Percentiles rank a stretch among this genome's conserved stretches.
phyloP scores from a whole-genome alignment of 2,329 filamentous ascomycete genomes.

The Shiraia bambusicola region DNA sequence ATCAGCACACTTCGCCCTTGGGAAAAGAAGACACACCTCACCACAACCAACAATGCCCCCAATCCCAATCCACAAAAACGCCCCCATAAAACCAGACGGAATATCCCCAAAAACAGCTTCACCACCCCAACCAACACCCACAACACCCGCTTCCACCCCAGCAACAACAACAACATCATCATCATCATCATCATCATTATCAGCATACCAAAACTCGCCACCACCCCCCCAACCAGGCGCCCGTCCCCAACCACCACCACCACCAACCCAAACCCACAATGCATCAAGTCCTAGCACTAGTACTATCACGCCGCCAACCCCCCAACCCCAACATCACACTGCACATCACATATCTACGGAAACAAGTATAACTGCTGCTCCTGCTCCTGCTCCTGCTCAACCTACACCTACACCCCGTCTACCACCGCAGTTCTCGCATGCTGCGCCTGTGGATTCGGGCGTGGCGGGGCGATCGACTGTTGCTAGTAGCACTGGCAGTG shows the following conservation, averaged over 20 bases:
- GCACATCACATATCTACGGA: constrained; percentile 34
- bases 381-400: too few relatives aligned
- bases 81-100: constrained; percentile 47
- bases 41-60: constrained; percentile 48
- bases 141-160: constrained; percentile 27
- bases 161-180: constrained; percentile 36
- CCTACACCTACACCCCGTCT: too few relatives aligned
- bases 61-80: constrained; percentile 50
- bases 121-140: constrained; percentile 39
- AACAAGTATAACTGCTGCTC: constrained; percentile 26
- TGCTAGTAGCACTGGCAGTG: constrained; percentile 23
- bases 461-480: constrained; percentile 44
- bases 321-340: constrained; percentile 43
- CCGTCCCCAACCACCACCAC: constrained; percentile 28
- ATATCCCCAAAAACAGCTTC: constrained; percentile 44
- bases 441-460: constrained; percentile 41
- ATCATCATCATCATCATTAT: too few relatives aligned
- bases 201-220: constrained; percentile 30
- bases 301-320: constrained; percentile 22
- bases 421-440: constrained; percentile 45
- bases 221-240: constrained; percentile 47
- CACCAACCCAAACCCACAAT: constrained; percentile 12
- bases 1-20: too few relatives aligned
- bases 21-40: background rate
- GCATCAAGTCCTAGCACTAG: too few relatives aligned